phyloP scores from a whole-genome alignment of 116 monocot genomes.

The Iris pallida region DNA sequence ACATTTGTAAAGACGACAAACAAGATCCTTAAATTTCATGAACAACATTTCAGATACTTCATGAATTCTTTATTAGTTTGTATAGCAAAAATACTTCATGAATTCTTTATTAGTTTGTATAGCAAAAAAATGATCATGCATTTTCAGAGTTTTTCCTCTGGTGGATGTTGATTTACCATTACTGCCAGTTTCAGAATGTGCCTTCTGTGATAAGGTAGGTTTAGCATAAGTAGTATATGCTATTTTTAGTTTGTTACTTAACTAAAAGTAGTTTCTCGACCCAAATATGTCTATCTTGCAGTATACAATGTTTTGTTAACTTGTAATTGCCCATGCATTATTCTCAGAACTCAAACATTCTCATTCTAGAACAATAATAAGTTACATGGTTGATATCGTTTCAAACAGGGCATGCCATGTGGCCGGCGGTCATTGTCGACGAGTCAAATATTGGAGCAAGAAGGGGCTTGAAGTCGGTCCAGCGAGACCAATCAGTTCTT shows the following conservation, averaged over 20 bases:
- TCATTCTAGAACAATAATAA: not conserved
- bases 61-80: too few relatives aligned
- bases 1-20: too few relatives aligned
- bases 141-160: too few relatives aligned
- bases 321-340: not conserved
- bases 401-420: conserved; percentile 89
- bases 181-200: not conserved
- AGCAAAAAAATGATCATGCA: too few relatives aligned
- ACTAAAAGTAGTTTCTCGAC: not conserved
- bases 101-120: too few relatives aligned
- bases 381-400: conserved; percentile 5
- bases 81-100: too few relatives aligned
- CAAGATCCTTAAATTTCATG: too few relatives aligned
- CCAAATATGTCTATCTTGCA: not conserved
- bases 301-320: not conserved
- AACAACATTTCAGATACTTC: too few relatives aligned
- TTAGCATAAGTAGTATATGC: not conserved
- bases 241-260: conserved; percentile 6
- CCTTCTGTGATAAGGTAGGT: not conserved
- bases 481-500: conserved; percentile 53
- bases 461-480: conserved; percentile 42
- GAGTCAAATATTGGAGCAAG: conserved; percentile 53
- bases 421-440: conserved; percentile 87
- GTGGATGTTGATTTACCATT: too few relatives aligned
- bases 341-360: not conserved